phyloP scores from a whole-genome alignment of 208 protist genomes.

The Trichomonas vaginalis region DNA sequence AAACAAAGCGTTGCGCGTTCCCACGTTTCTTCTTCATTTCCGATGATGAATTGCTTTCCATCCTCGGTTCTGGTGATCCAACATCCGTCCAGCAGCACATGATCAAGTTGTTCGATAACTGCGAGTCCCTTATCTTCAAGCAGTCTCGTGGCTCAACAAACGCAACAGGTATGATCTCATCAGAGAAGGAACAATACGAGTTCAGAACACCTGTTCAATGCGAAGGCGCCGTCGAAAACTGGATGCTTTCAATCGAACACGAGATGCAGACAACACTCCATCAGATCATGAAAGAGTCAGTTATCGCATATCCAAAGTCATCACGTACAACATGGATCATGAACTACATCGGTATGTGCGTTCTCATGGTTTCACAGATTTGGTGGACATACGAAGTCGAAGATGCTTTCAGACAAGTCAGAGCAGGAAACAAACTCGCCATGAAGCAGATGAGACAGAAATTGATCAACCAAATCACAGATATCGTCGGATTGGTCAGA shows the following conservation, averaged over 20 bases:
- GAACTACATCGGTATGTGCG: constrained; percentile 77
- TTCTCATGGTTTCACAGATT: constrained; percentile 78
- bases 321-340: constrained; percentile 74
- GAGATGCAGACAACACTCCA: constrained; percentile 76
- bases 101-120: constrained; percentile 95
- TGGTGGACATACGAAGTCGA: constrained; percentile 96
- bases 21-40: constrained; percentile 98
- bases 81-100: constrained; percentile 86
- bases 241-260: constrained; percentile 77
- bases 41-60: constrained; percentile 90
- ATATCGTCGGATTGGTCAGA: constrained; percentile 79
- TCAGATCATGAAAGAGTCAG: constrained; percentile 76
- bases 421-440: constrained; percentile 62
- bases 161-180: constrained; percentile 76
- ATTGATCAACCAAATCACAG: constrained; percentile 69
- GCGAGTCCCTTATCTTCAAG: constrained; percentile 65
- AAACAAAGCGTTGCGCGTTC: constrained; percentile 84
- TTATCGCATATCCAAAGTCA: constrained; percentile 84
- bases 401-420: constrained; percentile 65
- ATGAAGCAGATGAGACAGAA: constrained; percentile 76
- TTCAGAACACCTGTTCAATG: constrained; percentile 64
- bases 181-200: constrained; percentile 73
- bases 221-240: constrained; percentile 76
- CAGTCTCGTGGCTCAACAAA: constrained; percentile 49
- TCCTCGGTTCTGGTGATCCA: constrained; percentile 76